Conservation (phyloP, 129 eudicot species). For the Escallonia herrerae region DNA sequence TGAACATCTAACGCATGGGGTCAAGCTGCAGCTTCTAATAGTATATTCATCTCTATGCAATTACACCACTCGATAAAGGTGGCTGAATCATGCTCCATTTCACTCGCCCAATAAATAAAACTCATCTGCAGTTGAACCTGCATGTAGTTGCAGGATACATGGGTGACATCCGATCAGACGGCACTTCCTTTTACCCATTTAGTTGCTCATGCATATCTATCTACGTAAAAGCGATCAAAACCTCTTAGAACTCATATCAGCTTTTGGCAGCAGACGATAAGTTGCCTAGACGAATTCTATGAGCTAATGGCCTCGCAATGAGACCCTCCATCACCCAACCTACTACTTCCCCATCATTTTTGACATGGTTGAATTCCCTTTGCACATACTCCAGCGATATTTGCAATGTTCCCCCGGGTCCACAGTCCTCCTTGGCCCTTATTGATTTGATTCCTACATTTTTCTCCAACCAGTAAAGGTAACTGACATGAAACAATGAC, state of each 20-base stretch:
- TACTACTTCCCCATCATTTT: constrained; percentile 63
- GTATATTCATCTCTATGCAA: too few relatives aligned
- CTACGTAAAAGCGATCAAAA: not conserved
- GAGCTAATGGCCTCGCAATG: constrained; percentile 81
- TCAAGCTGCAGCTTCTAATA: too few relatives aligned
- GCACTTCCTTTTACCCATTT: not conserved
- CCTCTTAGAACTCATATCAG: not conserved
- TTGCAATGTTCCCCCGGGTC: constrained; percentile 72
- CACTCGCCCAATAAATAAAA: too few relatives aligned
- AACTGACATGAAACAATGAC: constrained; percentile 80
- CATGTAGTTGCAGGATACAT: too few relatives aligned
- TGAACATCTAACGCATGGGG: too few relatives aligned
- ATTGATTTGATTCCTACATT: constrained; percentile 65
- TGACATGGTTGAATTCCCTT: constrained; percentile 76
- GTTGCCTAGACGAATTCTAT: constrained; percentile 53
- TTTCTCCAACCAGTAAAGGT: constrained; percentile 84
- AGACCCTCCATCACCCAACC: constrained; percentile 92
- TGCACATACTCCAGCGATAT: constrained; percentile 75
- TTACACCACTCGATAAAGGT: too few relatives aligned
- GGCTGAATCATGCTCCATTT: too few relatives aligned
- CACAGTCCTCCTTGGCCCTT: constrained; percentile 55
- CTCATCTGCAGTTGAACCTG: too few relatives aligned
- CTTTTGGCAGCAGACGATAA: constrained; percentile 16
- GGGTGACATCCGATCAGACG: too few relatives aligned
- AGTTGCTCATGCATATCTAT: not conserved